Evolutionary conservation across 768 basidiomycete genomes (phyloP), one percentile per base, ranked within the genome.

Genomic region (Trametes elegans): DNA sequence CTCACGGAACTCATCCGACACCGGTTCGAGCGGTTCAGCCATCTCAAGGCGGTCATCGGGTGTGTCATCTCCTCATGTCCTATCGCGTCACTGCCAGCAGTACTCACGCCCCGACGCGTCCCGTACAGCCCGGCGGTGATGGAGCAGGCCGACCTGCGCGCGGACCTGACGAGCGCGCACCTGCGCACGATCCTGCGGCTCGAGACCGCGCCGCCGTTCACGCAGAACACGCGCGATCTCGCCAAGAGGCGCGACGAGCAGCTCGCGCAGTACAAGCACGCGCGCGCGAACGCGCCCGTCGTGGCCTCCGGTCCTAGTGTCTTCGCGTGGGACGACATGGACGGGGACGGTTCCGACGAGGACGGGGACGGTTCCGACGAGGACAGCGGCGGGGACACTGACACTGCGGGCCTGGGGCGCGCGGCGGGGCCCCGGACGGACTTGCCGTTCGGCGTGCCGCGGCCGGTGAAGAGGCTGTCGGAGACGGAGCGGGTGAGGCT

Each of bases 211-310:
- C 63, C 68, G 5, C 66, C 68, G 5, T 77, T 64, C 62, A 78
- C 77, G 4, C 74, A 73, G 58, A 79, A 78, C 53, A 59, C 49
- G 3, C 73, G 73, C 57, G 75, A 77, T 47, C 65, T 74, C 9
- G 21, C 13, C 10, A 38, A 53, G 19, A 53, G 38, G 2, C 58
- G 62, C 24, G 28, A 53, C 18, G 56, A 28, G 5, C 27, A 62
- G 7, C 34, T 62, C 8, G 44, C 43, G 1, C 24, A 42, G 31
- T 88, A 82, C 64, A 80, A 75, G 34, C 74, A 69, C 0, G 41
- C 53, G 6, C 57, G 64, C 11, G 60, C 53, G 2, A 18, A 26
- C 53, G 35, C n/a, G n/a, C 7, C 31, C 11, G 36, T 1, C 16
- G 36, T 18, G 19, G 19, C 26, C 38, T 16, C 1, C 29, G 19